Percentiles rank a stretch among this genome's conserved stretches.
Conservation (phyloP, 208 protist species). For the Angomonas ambiguus region DNA sequence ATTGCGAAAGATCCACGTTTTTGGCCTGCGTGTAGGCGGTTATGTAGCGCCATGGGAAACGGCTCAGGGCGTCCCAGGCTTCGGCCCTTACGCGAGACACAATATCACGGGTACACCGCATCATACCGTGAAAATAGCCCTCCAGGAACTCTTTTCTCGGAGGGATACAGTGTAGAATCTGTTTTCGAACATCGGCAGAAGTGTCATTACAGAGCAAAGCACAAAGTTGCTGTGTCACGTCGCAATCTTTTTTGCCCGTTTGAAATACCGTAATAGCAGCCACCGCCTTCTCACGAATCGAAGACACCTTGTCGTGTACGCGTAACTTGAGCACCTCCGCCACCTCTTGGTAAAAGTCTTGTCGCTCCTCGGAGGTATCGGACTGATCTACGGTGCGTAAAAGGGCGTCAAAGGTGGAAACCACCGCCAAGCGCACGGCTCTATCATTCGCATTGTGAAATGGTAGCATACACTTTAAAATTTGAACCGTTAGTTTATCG, state of each 20-base stretch:
- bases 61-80: conserved; percentile 81
- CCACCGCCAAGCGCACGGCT: conserved; percentile 70
- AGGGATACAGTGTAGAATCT: conserved; percentile 65
- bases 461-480: conserved; percentile 45
- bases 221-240: conserved; percentile 85
- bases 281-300: conserved; percentile 65
- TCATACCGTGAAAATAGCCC: conserved; percentile 85
- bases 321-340: conserved; percentile 80
- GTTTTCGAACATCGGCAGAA: conserved; percentile 73
- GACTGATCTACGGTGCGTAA: conserved; percentile 74
- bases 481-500: conserved; percentile 57
- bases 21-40: conserved; percentile 69
- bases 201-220: conserved; percentile 76
- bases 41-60: conserved; percentile 83
- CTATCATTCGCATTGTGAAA: conserved; percentile 87
- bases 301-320: conserved; percentile 68
- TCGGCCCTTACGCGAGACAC: conserved; percentile 75
- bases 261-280: conserved; percentile 73
- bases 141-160: conserved; percentile 83
- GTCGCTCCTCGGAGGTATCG: conserved; percentile 72
- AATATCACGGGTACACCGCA: conserved; percentile 66
- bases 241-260: conserved; percentile 74
- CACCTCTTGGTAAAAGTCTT: conserved; percentile 78
- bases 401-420: conserved; percentile 59
- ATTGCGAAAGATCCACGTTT: conserved; percentile 36